phyloP scores from a whole-genome alignment of 2,329 filamentous ascomycete genomes.

The Fusarium nodosum region DNA sequence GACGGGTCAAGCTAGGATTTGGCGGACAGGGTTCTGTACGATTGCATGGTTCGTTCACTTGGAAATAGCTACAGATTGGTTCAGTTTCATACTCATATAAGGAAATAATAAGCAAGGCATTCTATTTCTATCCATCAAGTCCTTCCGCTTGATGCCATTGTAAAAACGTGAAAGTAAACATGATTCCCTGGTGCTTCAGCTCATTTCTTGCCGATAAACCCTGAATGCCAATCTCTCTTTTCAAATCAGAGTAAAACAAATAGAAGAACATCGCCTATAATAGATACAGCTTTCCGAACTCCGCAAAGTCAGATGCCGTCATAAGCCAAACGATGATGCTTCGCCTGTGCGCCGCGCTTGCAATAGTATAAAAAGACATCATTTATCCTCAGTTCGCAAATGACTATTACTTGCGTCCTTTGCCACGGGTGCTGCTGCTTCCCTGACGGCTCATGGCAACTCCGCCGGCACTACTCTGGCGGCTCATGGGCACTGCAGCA shows the following conservation, averaged over 20 bases:
- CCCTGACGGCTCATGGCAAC: conserved; percentile 70
- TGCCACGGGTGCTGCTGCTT: conserved; percentile 65
- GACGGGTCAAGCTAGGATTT: neutral
- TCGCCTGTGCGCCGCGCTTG: conserved; percentile 50
- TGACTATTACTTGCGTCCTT: conserved; percentile 55
- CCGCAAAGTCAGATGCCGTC: conserved; percentile 26
- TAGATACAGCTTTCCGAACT: conserved; percentile 19
- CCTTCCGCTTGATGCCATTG: conserved; percentile 11
- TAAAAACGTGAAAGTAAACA: conserved; percentile 28
- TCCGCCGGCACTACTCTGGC: conserved; percentile 68
- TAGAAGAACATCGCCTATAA: conserved; percentile 22
- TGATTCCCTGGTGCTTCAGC: conserved; percentile 13
- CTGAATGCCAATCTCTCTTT: conserved; percentile 14
- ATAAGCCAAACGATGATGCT: conserved; percentile 39
- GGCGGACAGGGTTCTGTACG: neutral
- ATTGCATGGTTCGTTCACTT: conserved; percentile 3
- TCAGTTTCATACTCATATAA: conserved; percentile 7
- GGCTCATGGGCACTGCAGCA: conserved; percentile 65
- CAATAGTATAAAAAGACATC: conserved; percentile 48
- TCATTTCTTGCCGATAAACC: conserved; percentile 14
- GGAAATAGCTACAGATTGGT: neutral
- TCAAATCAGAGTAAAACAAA: conserved; percentile 31
- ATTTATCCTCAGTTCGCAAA: conserved; percentile 13
- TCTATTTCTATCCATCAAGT: conserved; percentile 44
- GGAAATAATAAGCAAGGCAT: conserved; percentile 29